A percentile compares a stretch with the other conserved stretches of the same genome.
These are phyloP conservation scores for Rhynchospora pubera DNA, from an alignment of 176 grass and related monocot genomes.

Conservation along the genomic window DNA sequence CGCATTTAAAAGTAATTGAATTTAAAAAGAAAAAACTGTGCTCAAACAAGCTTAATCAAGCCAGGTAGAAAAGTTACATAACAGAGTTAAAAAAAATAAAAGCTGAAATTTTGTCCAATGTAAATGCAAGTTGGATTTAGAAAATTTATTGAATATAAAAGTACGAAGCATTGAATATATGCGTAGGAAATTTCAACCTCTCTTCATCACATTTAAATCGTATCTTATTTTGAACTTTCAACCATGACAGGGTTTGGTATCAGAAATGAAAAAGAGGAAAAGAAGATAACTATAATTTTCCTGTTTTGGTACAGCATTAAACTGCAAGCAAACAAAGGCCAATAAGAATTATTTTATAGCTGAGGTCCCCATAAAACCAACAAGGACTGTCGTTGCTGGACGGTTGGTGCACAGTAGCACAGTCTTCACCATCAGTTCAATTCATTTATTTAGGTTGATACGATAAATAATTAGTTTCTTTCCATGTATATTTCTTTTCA, in stretches of 20 bases:
- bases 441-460: not conserved
- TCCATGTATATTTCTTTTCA: not conserved
- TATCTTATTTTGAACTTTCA: not conserved
- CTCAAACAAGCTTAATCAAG: too few species aligned
- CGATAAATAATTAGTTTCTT: not conserved
- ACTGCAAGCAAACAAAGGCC: not conserved
- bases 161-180: too few species aligned
- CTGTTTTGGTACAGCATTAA: not conserved
- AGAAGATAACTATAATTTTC: not conserved
- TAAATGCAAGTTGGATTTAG: too few species aligned
- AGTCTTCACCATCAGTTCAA: not conserved
- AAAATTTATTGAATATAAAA: too few species aligned
- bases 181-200: too few species aligned
- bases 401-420: not conserved
- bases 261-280: not conserved
- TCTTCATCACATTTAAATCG: too few species aligned
- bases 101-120: too few species aligned
- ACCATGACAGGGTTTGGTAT: not conserved
- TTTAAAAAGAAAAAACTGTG: too few species aligned
- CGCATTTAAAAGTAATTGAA: too few species aligned
- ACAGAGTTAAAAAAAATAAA: too few species aligned
- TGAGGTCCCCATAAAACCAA: not conserved
- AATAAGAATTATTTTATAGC: not conserved
- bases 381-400: not conserved
- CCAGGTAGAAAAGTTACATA: too few species aligned